A percentile compares a stretch with the other conserved stretches of the same genome.
These are phyloP conservation scores for Boechera divaricarpa DNA, from an alignment of 345 rosid genomes.

Conservation along the genomic window DNA sequence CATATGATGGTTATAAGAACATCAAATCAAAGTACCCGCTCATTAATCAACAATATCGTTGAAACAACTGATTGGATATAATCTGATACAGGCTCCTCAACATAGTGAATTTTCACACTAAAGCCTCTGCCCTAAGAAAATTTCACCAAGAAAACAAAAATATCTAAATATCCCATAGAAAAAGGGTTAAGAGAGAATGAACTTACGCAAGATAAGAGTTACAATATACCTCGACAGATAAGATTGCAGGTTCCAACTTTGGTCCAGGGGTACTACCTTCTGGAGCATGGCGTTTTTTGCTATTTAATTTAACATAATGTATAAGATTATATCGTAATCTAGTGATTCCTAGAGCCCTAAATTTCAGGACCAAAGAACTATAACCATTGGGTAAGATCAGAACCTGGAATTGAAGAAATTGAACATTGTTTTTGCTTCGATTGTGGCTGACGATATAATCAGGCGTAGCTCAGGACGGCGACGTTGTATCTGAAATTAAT, in stretches of 20 bases:
- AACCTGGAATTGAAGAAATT: conserved; percentile 83
- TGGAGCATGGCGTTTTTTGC: conserved; percentile 59
- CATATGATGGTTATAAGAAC: neutral
- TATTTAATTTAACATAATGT: conserved; percentile 15
- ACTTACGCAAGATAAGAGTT: conserved; percentile 15
- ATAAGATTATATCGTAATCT: neutral
- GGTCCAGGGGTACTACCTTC: conserved; percentile 58
- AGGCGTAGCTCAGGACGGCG: conserved; percentile 91
- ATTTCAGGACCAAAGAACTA: conserved; percentile 5
- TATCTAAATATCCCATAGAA: neutral
- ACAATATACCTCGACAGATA: conserved; percentile 84
- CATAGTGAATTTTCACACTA: conserved; percentile 77
- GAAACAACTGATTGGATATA: conserved; percentile 80
- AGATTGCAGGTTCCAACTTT: conserved; percentile 80
- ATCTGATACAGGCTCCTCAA: conserved; percentile 89
- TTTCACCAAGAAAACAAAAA: conserved; percentile 18
- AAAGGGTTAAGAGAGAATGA: conserved; percentile 5
- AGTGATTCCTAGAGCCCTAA: conserved; percentile 12
- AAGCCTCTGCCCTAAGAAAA: conserved; percentile 90
- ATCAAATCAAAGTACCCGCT: conserved; percentile 59
- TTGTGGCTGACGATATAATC: conserved; percentile 94
- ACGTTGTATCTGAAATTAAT: conserved; percentile 67
- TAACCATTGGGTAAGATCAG: conserved; percentile 26
- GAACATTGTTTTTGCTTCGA: conserved; percentile 87
- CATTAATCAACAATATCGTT: conserved; percentile 75